These are phyloP conservation scores for Pachyrhizus erosus DNA, from an alignment of 306 rosid genomes.

Conservation along the genomic window DNA sequence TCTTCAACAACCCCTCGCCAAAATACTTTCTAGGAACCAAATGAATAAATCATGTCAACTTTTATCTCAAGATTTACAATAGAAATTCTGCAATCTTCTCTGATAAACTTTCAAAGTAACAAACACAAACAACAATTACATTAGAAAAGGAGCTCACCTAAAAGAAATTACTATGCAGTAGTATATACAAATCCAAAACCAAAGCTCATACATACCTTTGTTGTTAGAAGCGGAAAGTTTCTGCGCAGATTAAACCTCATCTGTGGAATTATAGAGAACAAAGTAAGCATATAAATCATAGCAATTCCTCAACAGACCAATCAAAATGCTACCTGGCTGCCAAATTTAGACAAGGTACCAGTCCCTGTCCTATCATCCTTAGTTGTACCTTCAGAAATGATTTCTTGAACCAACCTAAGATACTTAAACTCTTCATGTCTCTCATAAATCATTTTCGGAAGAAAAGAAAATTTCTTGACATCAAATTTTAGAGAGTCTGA, in stretches of 20 bases:
- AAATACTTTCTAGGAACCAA: conserved; percentile 83
- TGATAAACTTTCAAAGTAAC: conserved; percentile 20
- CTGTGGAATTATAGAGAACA: conserved; percentile 51
- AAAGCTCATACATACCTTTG: conserved; percentile 68
- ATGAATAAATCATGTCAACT: conserved; percentile 52
- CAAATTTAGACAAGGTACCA: conserved; percentile 92
- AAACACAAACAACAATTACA: conserved; percentile 10
- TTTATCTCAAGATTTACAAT: conserved; percentile 21
- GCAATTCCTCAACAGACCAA: conserved; percentile 34
- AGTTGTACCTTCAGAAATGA: conserved; percentile 74
- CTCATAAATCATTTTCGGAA: conserved; percentile 84
- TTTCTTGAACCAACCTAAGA: conserved; percentile 81
- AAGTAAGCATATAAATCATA: conserved; percentile 38
- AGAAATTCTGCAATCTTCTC: conserved; percentile 30
- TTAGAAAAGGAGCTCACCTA: conserved; percentile 4
- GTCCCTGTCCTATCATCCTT: conserved; percentile 98
- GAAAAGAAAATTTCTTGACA: conserved; percentile 77
- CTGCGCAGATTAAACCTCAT: conserved; percentile 89
- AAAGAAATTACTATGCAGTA: conserved; percentile 19
- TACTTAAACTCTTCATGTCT: conserved; percentile 85
- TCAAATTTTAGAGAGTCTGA: conserved; percentile 60
- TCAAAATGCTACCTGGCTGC: conserved; percentile 77
- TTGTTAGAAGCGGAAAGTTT: conserved; percentile 90
- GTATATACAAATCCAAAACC: conserved; percentile 32
- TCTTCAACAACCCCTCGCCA: conserved; percentile 99